Evolutionary conservation across 495 filamentous ascomycete genomes (phyloP).

Genomic region (Daldinia bambusicola): DNA sequence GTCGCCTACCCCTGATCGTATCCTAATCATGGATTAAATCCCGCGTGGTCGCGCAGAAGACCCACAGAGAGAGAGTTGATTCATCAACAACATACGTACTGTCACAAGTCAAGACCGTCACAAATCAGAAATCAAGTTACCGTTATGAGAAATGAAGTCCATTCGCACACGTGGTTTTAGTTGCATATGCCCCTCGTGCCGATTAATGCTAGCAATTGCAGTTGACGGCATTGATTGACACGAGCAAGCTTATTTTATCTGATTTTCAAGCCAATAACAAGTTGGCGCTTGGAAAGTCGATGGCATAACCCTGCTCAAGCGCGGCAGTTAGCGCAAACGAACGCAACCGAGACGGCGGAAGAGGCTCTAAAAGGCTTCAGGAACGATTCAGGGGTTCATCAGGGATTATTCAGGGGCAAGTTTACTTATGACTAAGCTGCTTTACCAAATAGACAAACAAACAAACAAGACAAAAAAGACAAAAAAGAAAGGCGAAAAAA

Average conservation of each 20-base stretch:
- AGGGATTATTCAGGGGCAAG: conserved; percentile 18
- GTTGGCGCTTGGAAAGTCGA: conserved; percentile 6
- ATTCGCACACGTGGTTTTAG: conserved; percentile 32
- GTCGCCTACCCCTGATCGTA: conserved; percentile 21
- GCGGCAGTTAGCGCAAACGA: conserved; percentile 24
- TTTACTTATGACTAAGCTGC: not conserved
- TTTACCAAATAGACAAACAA: not conserved
- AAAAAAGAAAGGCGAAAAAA: not conserved
- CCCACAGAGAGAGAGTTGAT: conserved; percentile 4
- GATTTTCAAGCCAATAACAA: conserved; percentile 18
- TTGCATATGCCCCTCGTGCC: conserved; percentile 13
- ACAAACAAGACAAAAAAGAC: not conserved
- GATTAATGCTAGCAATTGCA: conserved; percentile 27
- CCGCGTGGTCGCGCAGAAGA: conserved; percentile 8
- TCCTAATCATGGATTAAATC: conserved; percentile 1
- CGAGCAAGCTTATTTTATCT: conserved; percentile 4
- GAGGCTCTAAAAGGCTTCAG: conserved; percentile 18
- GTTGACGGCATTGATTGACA: conserved; percentile 24
- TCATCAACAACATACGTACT: conserved; percentile 6
- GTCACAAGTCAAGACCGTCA: conserved; percentile 2
- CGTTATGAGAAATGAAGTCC: conserved; percentile 6
- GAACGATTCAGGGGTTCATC: conserved; percentile 13
- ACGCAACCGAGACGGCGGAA: not conserved
- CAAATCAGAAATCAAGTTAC: conserved; percentile 16
- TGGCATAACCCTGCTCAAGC: conserved; percentile 1